Conservation (phyloP, 345 rosid species). For the Euphorbia lathyris region DNA sequence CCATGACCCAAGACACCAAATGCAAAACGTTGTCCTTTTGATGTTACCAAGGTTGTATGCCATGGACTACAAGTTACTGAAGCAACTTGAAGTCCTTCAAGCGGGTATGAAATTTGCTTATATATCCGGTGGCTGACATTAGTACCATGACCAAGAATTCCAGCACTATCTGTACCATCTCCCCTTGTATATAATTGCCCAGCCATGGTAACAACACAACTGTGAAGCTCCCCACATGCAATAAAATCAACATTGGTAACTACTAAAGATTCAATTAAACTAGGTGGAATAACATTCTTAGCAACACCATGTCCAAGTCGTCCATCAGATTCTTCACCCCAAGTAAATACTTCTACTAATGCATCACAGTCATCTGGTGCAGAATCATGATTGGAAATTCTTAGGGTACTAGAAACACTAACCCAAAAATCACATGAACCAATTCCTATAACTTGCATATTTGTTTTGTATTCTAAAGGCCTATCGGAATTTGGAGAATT, state of each 20-base stretch:
- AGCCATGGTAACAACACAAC: conserved; percentile 82
- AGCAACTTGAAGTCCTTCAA: conserved; percentile 85
- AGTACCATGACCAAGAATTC: conserved; percentile 89
- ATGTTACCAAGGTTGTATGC: conserved; percentile 92
- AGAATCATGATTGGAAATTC: conserved; percentile 95
- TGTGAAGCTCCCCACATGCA: conserved; percentile 95
- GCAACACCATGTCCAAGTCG: conserved; percentile 91
- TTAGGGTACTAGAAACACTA: conserved; percentile 94
- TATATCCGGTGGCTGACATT: conserved; percentile 96
- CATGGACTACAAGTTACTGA: conserved; percentile 92
- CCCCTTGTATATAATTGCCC: conserved; percentile 97
- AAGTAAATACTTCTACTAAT: conserved; percentile 83
- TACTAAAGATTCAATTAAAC: conserved; percentile 71
- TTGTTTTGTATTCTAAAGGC: conserved; percentile 73
- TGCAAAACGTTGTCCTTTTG: conserved; percentile 82
- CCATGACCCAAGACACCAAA: conserved; percentile 96
- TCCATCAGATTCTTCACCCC: conserved; percentile 98
- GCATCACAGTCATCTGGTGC: conserved; percentile 97
- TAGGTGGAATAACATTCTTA: conserved; percentile 71
- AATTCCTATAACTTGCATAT: conserved; percentile 80
- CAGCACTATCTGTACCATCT: conserved; percentile 85
- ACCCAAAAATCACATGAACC: conserved; percentile 85
- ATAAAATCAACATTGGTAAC: conserved; percentile 63
- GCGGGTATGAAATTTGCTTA: conserved; percentile 85
- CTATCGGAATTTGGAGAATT: conserved; percentile 61